phyloP scores from a whole-genome alignment of 306 rosid genomes.

The Trichosanthes cucumerina region DNA sequence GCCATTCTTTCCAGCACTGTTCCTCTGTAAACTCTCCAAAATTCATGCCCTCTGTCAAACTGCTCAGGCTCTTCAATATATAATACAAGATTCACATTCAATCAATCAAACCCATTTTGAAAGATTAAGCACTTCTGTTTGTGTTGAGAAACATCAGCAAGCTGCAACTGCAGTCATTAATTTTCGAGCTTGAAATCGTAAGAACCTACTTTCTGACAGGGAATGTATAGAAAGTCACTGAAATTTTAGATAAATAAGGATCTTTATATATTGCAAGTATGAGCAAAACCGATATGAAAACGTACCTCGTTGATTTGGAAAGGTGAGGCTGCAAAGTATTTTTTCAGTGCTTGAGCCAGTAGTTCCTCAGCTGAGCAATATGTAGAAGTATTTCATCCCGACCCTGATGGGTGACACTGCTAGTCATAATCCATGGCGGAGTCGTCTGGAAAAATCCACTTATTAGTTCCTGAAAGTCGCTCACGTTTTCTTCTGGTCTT shows the following conservation, averaged over 20 bases:
- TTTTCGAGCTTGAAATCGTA: neutral
- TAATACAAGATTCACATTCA: neutral
- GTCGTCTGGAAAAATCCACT: conserved; percentile 56
- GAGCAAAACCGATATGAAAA: neutral
- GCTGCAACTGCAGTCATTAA: neutral
- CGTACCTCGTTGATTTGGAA: conserved; percentile 3
- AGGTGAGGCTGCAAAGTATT: neutral
- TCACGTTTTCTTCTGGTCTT: conserved; percentile 76
- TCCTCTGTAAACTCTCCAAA: neutral
- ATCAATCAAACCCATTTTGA: neutral
- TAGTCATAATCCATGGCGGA: conserved; percentile 99
- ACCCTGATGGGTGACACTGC: conserved; percentile 84
- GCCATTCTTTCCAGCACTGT: neutral
- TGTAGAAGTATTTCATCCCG: conserved; percentile 91
- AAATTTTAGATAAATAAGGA: neutral
- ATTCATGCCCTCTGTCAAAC: neutral
- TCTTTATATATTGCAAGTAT: neutral
- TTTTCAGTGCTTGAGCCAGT: conserved; percentile 85
- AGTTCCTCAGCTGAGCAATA: conserved; percentile 89
- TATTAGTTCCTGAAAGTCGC: conserved; percentile 75
- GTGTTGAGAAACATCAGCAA: neutral
- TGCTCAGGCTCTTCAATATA: neutral
- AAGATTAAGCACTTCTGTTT: neutral
- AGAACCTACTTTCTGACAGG: neutral
- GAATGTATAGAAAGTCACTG: neutral